Base-by-base conservation (phyloP, 257 asterid species). In the Gynochthodes officinalis region DNA sequence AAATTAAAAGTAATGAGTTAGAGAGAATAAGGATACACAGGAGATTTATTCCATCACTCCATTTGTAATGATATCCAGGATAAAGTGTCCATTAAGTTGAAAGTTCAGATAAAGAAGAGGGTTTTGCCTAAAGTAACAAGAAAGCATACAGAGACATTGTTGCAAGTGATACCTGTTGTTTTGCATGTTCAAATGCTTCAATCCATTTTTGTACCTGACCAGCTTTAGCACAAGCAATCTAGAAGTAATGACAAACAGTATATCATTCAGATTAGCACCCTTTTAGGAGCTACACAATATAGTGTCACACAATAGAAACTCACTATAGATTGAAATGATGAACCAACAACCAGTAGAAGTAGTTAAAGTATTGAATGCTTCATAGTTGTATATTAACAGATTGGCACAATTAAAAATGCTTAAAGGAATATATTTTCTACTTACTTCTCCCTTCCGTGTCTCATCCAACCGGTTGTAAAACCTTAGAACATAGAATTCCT, bases 131-230 rank as follows among this genome's bases (percentile, higher is more conserved):
- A 35, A 37, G 50, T 52, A 18, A 9, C 35, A 32, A 10, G 11
- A 33, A 48, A 62, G 72, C 19, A 19, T 13, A 44, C 4, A 58
- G 54, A 54, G 25, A 19, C 60, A 52, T 69, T 8, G 40, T 46
- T 69, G 30, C 42, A 75, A 65, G 64, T 71, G 52, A 76, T 89
- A 95, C 98, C 98, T 83, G 96, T 81, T 92, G 96, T 80, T 87
- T 92, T 74, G 97, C 99, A 35, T 80, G 92, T 86, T 92, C 96
- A 92, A 92, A 95, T 70, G 98, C 98, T 83, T 95, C 99, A 91
- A 90, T 85, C 99, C 99, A 95, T 73, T 89, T 83, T 69, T 86
- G 86, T 60, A 86, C 90, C 71, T 95, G 97, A 72, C 93, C 96
- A 78, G 93, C 96, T 33, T 86, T 72, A 67, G 84, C 91, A 84